Percentiles rank a stretch among this genome's conserved stretches.
These are phyloP conservation scores for Litsea cubeba DNA, from an alignment of 164 flowering plant species.

Conservation along the genomic window DNA sequence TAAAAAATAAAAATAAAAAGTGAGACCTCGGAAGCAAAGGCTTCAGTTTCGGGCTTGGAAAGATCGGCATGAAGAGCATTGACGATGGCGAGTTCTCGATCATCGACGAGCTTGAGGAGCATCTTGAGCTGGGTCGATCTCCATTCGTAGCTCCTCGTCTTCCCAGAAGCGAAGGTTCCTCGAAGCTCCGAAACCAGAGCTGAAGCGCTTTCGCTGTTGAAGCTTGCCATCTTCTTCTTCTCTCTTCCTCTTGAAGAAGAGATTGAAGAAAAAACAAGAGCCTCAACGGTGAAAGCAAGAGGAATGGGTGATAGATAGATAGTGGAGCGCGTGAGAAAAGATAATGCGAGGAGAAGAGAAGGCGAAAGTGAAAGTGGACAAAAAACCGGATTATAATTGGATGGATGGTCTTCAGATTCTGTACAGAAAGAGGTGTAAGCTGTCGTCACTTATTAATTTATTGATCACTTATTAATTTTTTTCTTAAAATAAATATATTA, in stretches of 20 bases:
- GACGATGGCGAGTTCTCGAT: slow-evolving; percentile 6
- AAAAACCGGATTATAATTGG: too few relatives aligned
- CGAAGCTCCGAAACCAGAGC: slow-evolving; percentile 9
- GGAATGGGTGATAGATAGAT: neutral
- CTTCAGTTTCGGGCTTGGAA: slow-evolving; percentile 11
- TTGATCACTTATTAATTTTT: too few relatives aligned
- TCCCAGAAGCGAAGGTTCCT: slow-evolving; percentile 6
- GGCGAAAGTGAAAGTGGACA: too few relatives aligned
- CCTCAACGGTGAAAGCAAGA: neutral
- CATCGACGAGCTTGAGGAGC: slow-evolving; percentile 2
- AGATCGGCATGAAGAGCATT: slow-evolving; percentile 15
- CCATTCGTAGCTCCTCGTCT: slow-evolving; percentile 19
- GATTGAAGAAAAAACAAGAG: too few relatives aligned
- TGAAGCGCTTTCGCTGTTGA: neutral
- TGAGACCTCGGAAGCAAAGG: slow-evolving; percentile 12
- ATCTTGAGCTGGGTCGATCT: slow-evolving; percentile 12
- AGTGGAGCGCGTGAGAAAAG: neutral
- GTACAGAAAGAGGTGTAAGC: too few relatives aligned
- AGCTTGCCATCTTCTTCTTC: neutral
- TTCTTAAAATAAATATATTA: too few relatives aligned
- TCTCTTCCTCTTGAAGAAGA: neutral
- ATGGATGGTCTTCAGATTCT: too few relatives aligned
- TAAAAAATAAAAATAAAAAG: neutral
- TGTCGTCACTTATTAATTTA: too few relatives aligned
- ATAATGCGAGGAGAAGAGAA: neutral